Evolutionary conservation across 2,329 filamentous ascomycete species (phyloP), one percentile per base, ranked within the genome.

Genomic region (Incumbomyces delicatus): DNA sequence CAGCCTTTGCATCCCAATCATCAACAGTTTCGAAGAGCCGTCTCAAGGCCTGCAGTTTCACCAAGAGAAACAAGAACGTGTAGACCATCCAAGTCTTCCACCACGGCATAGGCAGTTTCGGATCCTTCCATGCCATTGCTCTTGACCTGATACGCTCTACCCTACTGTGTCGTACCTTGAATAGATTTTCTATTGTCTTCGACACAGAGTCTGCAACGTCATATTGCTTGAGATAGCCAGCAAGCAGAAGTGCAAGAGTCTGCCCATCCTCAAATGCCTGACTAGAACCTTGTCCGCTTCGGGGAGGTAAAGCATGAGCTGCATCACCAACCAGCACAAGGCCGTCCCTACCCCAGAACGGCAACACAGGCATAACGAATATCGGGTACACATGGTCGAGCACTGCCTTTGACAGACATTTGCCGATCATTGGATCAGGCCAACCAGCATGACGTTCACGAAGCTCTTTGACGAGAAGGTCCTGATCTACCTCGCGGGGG

Each of bases 321-420:
- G 75, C 75, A 57, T 80, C 76, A 3, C 76, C 77, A 2, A 78
- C 60, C 1, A 80, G 60, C 3, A 80, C 64, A 30, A 17, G n/a
- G 2, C 38, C 38, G 12, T 69, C 60, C 2, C 63, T 59, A 16
- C 66, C 64, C 73, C 72, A 76, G 13, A 61, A 63, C 10, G 68
- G 66, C 2, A 77, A 60, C 13, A 60, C 56, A 0, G 71, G 69
- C 2, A 66, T 66, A 0, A 68, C 68, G 64, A 67, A 74, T 0
- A 65, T 67, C 2, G 72, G 72, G 44, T 68, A 73, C 41, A 75
- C 63, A 29, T 60, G 66, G 37, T 68, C 58, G 7, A 71, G 60
- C 0, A 62, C 52, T 1, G 67, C 58, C 2, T 60, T 59, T 1
- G 56, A 38, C 13, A 74, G 58, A 1, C 70, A 62, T 12, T 61